Percentiles rank a stretch among this genome's conserved stretches.
These are phyloP conservation scores for Sarocladium brachiariae DNA, from an alignment of 2,329 filamentous ascomycete species.

Conservation along the genomic window DNA sequence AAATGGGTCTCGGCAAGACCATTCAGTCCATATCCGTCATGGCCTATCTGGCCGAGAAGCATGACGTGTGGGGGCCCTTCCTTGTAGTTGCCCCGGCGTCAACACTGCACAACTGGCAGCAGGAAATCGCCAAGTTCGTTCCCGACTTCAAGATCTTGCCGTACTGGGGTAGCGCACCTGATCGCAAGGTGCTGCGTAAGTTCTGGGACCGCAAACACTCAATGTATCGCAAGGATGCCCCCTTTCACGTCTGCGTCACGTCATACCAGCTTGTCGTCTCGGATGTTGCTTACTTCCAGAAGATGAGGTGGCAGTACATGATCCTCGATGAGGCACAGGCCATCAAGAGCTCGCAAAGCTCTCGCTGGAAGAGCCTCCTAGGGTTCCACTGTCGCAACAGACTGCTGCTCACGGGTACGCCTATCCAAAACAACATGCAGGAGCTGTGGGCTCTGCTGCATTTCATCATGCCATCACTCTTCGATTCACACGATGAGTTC, in stretches of 20 bases:
- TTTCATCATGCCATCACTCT: conserved; percentile 99
- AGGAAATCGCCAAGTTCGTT: conserved; percentile 93
- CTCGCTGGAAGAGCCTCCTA: conserved; percentile 91
- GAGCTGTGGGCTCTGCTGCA: conserved; percentile 95
- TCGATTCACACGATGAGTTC: conserved; percentile 89
- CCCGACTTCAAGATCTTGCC: conserved; percentile 91
- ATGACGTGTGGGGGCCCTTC: conserved; percentile 98
- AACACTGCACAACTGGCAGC: conserved; percentile 98
- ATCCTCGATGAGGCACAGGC: conserved; percentile 97
- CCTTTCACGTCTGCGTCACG: conserved; percentile 93
- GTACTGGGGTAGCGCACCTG: conserved; percentile 93
- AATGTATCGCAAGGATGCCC: conserved; percentile 86
- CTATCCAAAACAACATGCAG: conserved; percentile 99
- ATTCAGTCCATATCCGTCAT: conserved; percentile 99
- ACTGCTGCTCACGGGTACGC: conserved; percentile 87
- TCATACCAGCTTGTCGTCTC: conserved; percentile 97
- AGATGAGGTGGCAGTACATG: conserved; percentile 99
- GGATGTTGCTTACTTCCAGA: conserved; percentile 95
- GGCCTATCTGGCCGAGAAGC: conserved; percentile 94
- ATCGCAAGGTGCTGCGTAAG: conserved; percentile 92
- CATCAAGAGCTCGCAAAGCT: conserved; percentile 96
- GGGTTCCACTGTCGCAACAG: conserved; percentile 94
- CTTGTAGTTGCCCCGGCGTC: conserved; percentile 93
- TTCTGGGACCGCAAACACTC: conserved; percentile 99
- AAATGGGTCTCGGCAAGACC: conserved; percentile 99